Evolutionary conservation across 495 filamentous ascomycete species (phyloP).

Genomic region (Hypoxylon crocopeplum): DNA sequence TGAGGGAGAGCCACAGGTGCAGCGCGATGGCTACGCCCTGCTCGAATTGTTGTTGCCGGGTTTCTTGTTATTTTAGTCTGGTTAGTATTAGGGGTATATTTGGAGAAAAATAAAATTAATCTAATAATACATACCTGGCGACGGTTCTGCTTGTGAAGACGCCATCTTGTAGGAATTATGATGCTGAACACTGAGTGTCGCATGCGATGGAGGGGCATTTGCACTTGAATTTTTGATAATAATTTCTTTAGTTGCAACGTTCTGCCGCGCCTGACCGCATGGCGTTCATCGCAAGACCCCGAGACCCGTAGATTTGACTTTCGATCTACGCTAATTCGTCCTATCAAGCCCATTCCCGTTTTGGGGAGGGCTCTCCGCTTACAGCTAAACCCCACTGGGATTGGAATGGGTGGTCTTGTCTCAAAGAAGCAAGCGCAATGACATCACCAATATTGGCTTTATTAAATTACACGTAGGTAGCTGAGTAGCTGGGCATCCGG

Average conservation of each 20-base stretch:
- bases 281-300: neutral
- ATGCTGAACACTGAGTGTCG: slow-evolving; percentile 5
- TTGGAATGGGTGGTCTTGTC: slow-evolving; percentile 17
- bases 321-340: slow-evolving; percentile 19
- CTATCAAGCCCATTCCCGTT: neutral
- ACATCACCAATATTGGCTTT: slow-evolving; percentile 29
- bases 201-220: slow-evolving; percentile 38
- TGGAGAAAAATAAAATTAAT: too few relatives aligned
- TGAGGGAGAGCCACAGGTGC: slow-evolving; percentile 84
- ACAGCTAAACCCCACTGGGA: neutral
- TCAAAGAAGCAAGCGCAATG: slow-evolving; percentile 23
- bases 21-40: slow-evolving; percentile 80
- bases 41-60: slow-evolving; percentile 74
- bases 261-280: slow-evolving; percentile 35
- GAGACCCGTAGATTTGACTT: neutral
- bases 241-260: slow-evolving; percentile 25
- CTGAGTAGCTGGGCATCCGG: neutral
- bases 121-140: slow-evolving; percentile 34
- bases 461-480: slow-evolving; percentile 16
- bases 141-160: slow-evolving; percentile 28
- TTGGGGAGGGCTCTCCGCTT: neutral
- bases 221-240: slow-evolving; percentile 18
- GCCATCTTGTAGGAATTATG: slow-evolving; percentile 18
- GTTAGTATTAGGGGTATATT: slow-evolving; percentile 34
- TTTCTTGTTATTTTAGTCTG: slow-evolving; percentile 65